Evolutionary conservation across 768 basidiomycete species (phyloP).

Genomic region (Panaeolus papilionaceus): DNA sequence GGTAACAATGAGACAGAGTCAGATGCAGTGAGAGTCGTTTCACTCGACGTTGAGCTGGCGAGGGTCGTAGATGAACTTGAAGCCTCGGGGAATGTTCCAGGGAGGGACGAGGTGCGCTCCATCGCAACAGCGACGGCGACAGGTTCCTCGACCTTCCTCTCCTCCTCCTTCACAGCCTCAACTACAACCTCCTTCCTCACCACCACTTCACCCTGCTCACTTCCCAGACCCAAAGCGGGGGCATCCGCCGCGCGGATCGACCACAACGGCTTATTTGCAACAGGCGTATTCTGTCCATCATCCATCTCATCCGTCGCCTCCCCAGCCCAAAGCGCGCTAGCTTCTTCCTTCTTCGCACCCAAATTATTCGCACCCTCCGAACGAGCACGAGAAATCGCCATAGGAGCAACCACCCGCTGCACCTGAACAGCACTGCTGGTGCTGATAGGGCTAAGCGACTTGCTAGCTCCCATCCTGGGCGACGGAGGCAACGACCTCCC

Average conservation of each 20-base stretch:
- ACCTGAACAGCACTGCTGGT: background rate
- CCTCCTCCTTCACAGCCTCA: conserved; percentile 11
- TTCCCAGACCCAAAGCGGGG: conserved; percentile 43
- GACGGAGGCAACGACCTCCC: conserved; percentile 16
- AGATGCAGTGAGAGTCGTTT: conserved; percentile 16
- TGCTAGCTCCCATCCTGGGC: conserved; percentile 1
- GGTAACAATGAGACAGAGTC: background rate
- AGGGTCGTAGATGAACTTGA: conserved; percentile 13
- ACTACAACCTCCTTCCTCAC: conserved; percentile 12
- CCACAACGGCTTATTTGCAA: conserved; percentile 35
- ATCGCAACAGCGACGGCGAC: background rate
- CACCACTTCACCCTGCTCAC: conserved; percentile 9
- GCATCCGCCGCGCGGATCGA: conserved; percentile 49
- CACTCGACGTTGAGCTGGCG: conserved; percentile 18
- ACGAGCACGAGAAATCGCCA: background rate
- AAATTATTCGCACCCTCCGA: background rate
- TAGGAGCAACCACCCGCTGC: background rate
- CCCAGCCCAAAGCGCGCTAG: background rate
- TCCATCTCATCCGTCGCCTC: conserved; percentile 24
- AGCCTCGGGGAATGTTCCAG: conserved; percentile 36
- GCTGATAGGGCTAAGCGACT: background rate
- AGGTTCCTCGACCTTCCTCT: background rate
- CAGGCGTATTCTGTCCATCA: conserved; percentile 18
- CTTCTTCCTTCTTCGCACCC: background rate
- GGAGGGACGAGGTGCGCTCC: conserved; percentile 31